Percentiles rank a stretch among this genome's conserved stretches.
Evolutionary conservation across 768 basidiomycete species (phyloP).

Genomic region (Strobilomyces confusus): DNA sequence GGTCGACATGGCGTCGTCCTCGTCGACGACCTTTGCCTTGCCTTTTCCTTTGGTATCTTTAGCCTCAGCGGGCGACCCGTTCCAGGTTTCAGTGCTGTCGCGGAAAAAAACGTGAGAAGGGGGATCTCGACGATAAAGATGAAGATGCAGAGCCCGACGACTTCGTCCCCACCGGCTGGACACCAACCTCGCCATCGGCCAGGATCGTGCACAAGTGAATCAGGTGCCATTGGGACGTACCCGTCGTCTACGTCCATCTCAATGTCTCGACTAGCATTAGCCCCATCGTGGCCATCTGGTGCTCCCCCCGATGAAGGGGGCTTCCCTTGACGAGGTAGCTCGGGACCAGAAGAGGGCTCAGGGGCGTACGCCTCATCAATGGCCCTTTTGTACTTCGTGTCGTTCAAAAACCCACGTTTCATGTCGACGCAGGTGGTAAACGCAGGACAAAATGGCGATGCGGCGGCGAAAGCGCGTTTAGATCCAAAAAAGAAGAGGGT

Average conservation of each 20-base stretch:
- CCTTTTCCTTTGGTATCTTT: neutral
- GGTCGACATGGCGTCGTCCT: neutral
- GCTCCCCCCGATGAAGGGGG: neutral
- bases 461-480: no score
- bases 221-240: neutral
- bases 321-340: neutral
- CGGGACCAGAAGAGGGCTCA: neutral
- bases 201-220: no score
- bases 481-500: no score
- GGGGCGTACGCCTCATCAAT: slow-evolving; percentile 8
- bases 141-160: no score
- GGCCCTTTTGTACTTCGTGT: slow-evolving; percentile 3
- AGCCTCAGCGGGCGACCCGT: neutral
- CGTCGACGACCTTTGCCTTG: neutral
- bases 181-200: no score
- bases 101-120: neutral
- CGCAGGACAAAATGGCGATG: no score
- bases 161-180: no score
- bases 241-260: neutral
- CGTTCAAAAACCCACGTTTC: slow-evolving; percentile 23
- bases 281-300: neutral
- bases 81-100: neutral
- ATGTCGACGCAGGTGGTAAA: slow-evolving; percentile 4
- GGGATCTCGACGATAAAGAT: no score
- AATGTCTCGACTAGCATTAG: neutral